These are phyloP conservation scores for Colletotrichum truncatum DNA, from an alignment of 2,329 filamentous ascomycete genomes.

Conservation along the genomic window DNA sequence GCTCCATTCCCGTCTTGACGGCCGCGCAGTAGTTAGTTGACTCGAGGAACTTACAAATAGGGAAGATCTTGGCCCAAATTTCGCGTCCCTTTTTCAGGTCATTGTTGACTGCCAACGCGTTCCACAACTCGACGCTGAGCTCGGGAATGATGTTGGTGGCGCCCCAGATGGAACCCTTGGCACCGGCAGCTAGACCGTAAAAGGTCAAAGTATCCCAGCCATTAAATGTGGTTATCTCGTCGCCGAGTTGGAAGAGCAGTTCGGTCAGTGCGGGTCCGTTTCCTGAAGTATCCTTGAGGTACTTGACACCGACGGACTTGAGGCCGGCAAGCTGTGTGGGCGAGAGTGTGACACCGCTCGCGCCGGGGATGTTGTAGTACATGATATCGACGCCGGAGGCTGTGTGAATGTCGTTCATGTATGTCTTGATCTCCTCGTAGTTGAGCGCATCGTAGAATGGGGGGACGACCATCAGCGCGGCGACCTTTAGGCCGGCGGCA, in stretches of 20 bases:
- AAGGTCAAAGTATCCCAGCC: conserved; percentile 64
- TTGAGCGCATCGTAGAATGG: conserved; percentile 58
- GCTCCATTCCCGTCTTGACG: conserved; percentile 59
- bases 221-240: conserved; percentile 56
- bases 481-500: conserved; percentile 48
- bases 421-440: conserved; percentile 47
- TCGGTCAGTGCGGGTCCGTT: conserved; percentile 60
- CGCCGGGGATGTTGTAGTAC: conserved; percentile 62
- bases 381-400: conserved; percentile 53
- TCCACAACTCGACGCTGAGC: conserved; percentile 56
- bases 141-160: conserved; percentile 60
- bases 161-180: conserved; percentile 60
- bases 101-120: conserved; percentile 51
- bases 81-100: conserved; percentile 53
- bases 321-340: conserved; percentile 53
- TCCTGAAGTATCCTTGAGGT: conserved; percentile 62
- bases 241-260: conserved; percentile 49
- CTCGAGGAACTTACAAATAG: conserved; percentile 60
- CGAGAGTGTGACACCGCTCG: conserved; percentile 50
- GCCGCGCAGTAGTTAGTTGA: conserved; percentile 55
- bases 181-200: conserved; percentile 59
- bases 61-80: conserved; percentile 58
- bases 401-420: conserved; percentile 50
- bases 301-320: conserved; percentile 55
- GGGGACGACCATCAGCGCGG: conserved; percentile 57